Conservation (phyloP, 805 yeast species). For the Candida boleticola region DNA sequence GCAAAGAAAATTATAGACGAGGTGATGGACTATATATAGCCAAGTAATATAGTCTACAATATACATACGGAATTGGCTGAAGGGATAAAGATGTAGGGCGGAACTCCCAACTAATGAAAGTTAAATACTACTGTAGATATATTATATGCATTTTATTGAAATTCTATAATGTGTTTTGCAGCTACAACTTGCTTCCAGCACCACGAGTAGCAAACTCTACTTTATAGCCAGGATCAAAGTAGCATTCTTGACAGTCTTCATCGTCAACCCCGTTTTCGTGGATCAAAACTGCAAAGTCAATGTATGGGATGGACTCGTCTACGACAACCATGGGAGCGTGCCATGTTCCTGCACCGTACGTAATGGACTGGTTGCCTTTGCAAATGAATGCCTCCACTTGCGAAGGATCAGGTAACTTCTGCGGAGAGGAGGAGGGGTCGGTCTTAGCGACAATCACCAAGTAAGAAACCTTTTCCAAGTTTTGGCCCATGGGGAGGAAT, state of each 20-base stretch:
- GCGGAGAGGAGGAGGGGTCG: slow-evolving; percentile 31
- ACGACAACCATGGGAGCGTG: slow-evolving; percentile 96
- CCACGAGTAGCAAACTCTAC: too few species aligned
- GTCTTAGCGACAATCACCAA: slow-evolving; percentile 77
- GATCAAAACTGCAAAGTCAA: slow-evolving; percentile 85
- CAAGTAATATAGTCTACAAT: too few species aligned
- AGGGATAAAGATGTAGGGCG: too few species aligned
- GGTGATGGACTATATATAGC: slow-evolving; percentile 37
- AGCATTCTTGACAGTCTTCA: slow-evolving; percentile 82
- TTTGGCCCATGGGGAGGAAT: slow-evolving; percentile 84
- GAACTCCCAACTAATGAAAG: too few species aligned
- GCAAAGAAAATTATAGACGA: slow-evolving; percentile 38
- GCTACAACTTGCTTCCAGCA: too few species aligned
- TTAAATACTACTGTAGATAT: too few species aligned
- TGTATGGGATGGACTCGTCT: slow-evolving; percentile 47
- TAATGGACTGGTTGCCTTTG: slow-evolving; percentile 82
- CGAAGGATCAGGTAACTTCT: slow-evolving; percentile 58
- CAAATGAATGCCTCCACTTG: slow-evolving; percentile 68
- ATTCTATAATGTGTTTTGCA: too few species aligned
- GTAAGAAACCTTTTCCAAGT: slow-evolving; percentile 49
- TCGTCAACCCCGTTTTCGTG: slow-evolving; percentile 77
- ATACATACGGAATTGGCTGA: too few species aligned
- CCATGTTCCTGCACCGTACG: slow-evolving; percentile 86
- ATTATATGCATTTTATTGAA: too few species aligned
- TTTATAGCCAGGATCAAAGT: slow-evolving; percentile 58